These are phyloP conservation scores for Xylaria intraflava DNA, from an alignment of 495 filamentous ascomycete species.

Conservation along the genomic window DNA sequence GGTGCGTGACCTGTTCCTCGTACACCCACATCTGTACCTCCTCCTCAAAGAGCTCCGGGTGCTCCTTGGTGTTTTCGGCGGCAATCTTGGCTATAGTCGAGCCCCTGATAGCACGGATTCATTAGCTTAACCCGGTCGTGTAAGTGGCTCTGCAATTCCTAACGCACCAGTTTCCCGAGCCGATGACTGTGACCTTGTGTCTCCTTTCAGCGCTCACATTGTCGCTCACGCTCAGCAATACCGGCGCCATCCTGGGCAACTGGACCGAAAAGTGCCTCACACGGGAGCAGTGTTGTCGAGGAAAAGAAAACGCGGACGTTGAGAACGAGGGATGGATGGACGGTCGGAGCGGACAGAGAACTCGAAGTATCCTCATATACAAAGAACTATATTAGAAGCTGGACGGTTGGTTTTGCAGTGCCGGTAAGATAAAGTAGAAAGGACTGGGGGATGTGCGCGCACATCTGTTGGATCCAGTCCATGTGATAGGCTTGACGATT, in stretches of 20 bases:
- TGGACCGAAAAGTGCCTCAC: not conserved
- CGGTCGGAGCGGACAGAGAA: constrained; percentile 1
- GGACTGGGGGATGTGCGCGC: not conserved
- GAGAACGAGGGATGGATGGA: not conserved
- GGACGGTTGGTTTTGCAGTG: too few species aligned
- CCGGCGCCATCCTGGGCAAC: constrained; percentile 9
- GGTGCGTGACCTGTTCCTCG: constrained; percentile 74
- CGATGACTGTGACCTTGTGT: constrained; percentile 91
- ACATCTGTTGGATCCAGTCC: not conserved
- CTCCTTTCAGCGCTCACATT: constrained; percentile 46
- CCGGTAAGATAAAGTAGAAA: not conserved
- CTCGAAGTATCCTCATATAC: constrained; percentile 4
- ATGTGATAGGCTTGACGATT: constrained; percentile 6
- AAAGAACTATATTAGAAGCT: not conserved
- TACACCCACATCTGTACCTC: constrained; percentile 97
- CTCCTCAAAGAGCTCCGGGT: constrained; percentile 74
- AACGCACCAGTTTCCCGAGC: constrained; percentile 90
- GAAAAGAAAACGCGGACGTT: not conserved
- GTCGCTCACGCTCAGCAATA: constrained; percentile 4
- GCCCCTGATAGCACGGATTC: constrained; percentile 51
- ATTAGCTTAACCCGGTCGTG: not conserved
- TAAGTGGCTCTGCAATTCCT: not conserved
- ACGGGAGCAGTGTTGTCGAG: not conserved
- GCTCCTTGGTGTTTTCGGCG: constrained; percentile 76
- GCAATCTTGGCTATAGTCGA: constrained; percentile 95